These are phyloP conservation scores for Whalleya microplaca DNA, from an alignment of 2,329 filamentous ascomycete species.

Conservation along the genomic window DNA sequence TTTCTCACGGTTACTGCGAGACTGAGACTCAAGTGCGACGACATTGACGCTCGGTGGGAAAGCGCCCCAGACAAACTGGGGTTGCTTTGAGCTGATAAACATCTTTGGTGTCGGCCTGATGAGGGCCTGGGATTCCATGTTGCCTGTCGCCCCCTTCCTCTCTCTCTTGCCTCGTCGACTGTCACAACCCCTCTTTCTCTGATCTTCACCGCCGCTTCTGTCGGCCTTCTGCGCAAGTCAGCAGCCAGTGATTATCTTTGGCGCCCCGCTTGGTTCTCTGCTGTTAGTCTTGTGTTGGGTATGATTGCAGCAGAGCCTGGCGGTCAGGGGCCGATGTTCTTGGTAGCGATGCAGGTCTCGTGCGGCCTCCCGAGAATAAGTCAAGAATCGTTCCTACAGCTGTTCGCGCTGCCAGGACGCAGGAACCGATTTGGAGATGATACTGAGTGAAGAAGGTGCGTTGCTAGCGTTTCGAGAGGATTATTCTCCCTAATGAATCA, in stretches of 20 bases:
- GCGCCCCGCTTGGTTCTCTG: conserved; percentile 29
- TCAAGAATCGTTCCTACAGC: conserved; percentile 33
- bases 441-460: conserved; percentile 5
- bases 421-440: conserved; percentile 19
- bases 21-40: conserved; percentile 29
- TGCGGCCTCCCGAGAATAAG: conserved; percentile 39
- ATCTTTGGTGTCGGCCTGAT: conserved; percentile 26
- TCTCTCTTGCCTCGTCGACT: conserved; percentile 8
- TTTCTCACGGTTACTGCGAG: conserved; percentile 17
- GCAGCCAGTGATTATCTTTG: conserved; percentile 28
- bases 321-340: conserved; percentile 38
- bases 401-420: conserved; percentile 18
- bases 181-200: conserved; percentile 16
- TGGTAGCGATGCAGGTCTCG: conserved; percentile 36
- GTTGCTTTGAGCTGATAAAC: conserved; percentile 25
- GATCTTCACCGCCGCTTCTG: conserved; percentile 35
- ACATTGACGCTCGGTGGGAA: conserved; percentile 22
- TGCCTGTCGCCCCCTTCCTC: conserved; percentile 12
- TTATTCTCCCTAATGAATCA: conserved; percentile 7
- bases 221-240: conserved; percentile 25
- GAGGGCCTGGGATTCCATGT: conserved; percentile 20
- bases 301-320: conserved; percentile 35
- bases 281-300: conserved; percentile 33
- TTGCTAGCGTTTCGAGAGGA: conserved; percentile 4
- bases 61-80: conserved; percentile 25